Base-by-base conservation (phyloP, 179 eudicot species). In the Pouteria campechiana region DNA sequence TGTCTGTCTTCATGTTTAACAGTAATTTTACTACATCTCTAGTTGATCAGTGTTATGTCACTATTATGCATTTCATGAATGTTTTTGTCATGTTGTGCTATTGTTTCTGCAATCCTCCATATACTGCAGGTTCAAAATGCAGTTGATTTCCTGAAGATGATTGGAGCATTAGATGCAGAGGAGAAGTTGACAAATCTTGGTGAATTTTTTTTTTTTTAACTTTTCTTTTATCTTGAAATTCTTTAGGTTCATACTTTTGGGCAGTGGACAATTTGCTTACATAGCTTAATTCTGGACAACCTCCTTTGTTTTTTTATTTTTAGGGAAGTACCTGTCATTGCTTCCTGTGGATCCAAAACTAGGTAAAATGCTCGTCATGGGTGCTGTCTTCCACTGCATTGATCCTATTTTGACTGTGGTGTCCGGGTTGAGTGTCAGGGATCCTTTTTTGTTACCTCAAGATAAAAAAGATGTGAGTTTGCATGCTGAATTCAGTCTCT, bases 311-410 rank as follows among this genome's bases (percentile, higher is more conserved):
- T 21, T 41, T 0, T 51, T 44, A 46, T 46, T 23, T 44, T 17
- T 54, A 89, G 97, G 97, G 38, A 49, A 76, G 54, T 92, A 67
- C 60, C 61, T 92, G 59, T 71, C 96, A 12, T 73, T 86, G 79
- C 94, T 92, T 54, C 99, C 99, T 25, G 84, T 92, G 51, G 99
- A 92, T 70, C 98, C 98, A 17, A 90, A 90, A 70, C 84, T 90
- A 33, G 98, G 98, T 43, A 90, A 90, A 58, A 90, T 92, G 99
- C 69, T 92, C 37, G 68, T 92, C 44, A 87, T 92, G 94, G 99
- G 99, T 32, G 92, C 99, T 47, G 71, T 92, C 29, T 92, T 87
- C 63, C 68, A 77, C 55, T 92, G 99, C 73, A 82, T 82, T 72
- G 99, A 92, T 57, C 99, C 99, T 52, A 67, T 92, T 55, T 48